Evolutionary conservation across 345 rosid species (phyloP).

Genomic region (Citrus trifoliata): DNA sequence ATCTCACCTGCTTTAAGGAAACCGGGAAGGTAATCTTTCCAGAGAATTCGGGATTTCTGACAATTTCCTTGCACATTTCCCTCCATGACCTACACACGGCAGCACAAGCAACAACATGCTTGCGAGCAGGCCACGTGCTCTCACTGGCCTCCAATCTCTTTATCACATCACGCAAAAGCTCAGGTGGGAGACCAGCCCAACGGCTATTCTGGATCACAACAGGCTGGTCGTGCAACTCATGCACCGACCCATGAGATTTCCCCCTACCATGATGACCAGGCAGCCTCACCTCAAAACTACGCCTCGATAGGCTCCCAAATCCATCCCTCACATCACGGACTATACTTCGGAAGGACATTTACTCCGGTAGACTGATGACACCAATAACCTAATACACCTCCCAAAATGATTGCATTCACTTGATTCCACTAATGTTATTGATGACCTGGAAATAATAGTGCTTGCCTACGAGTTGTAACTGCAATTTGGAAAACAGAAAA

Average conservation of each 20-base stretch:
- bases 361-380: constrained; percentile 2
- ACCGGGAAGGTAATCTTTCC: constrained; percentile 93
- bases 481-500: constrained; percentile 14
- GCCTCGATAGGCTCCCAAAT: constrained; percentile 83
- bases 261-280: constrained; percentile 57
- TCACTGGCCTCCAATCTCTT: constrained; percentile 89
- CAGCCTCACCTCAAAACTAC: constrained; percentile 85
- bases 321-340: constrained; percentile 92
- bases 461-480: constrained; percentile 14
- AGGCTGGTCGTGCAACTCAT: constrained; percentile 62
- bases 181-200: constrained; percentile 92
- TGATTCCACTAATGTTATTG: constrained; percentile 2
- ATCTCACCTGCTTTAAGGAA: constrained; percentile 81
- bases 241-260: constrained; percentile 73
- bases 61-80: constrained; percentile 92
- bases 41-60: constrained; percentile 66
- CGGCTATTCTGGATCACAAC: constrained; percentile 58
- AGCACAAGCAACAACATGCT: constrained; percentile 92
- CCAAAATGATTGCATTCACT: constrained; percentile 11
- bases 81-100: constrained; percentile 94
- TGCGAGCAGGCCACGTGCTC: constrained; percentile 82
- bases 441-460: not conserved
- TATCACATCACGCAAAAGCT: constrained; percentile 82
- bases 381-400: not conserved
- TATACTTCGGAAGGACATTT: constrained; percentile 90